A percentile compares a stretch with the other conserved stretches of the same genome.
These are phyloP conservation scores for Lecanosticta acicola DNA, from an alignment of 2,329 filamentous ascomycete species.

Conservation along the genomic window DNA sequence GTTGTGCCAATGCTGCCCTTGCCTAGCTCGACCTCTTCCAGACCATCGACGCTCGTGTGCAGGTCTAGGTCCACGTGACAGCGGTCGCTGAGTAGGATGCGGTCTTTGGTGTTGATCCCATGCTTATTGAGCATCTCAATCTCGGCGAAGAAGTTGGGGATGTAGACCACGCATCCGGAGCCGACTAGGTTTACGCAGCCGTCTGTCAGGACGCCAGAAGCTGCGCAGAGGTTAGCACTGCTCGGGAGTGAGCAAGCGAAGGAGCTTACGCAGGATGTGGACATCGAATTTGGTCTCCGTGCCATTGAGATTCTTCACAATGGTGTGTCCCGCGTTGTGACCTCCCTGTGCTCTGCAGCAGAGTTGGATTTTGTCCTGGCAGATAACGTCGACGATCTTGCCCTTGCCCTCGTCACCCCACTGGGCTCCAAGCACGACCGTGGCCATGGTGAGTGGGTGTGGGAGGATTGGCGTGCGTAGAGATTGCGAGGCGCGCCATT, in stretches of 20 bases:
- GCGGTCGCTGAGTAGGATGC: slow-evolving; percentile 60
- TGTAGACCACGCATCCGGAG: slow-evolving; percentile 60
- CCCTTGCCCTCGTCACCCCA: slow-evolving; percentile 58
- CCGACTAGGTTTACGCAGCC: slow-evolving; percentile 67
- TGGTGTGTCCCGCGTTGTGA: slow-evolving; percentile 54
- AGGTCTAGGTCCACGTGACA: slow-evolving; percentile 61
- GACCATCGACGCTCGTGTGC: slow-evolving; percentile 62
- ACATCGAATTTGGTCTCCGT: slow-evolving; percentile 45
- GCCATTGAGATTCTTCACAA: slow-evolving; percentile 37
- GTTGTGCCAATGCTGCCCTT: slow-evolving; percentile 49
- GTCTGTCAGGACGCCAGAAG: slow-evolving; percentile 67
- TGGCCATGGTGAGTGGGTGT: slow-evolving; percentile 36
- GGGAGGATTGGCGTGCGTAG: background rate
- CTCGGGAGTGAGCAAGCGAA: slow-evolving; percentile 1
- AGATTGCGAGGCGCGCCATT: slow-evolving; percentile 1
- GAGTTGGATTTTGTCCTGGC: slow-evolving; percentile 44
- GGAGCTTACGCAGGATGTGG: slow-evolving; percentile 49
- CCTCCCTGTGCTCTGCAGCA: slow-evolving; percentile 57
- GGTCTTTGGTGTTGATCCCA: slow-evolving; percentile 53
- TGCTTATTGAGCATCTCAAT: slow-evolving; percentile 56
- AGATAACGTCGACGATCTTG: slow-evolving; percentile 50
- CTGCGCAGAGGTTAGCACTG: slow-evolving; percentile 27
- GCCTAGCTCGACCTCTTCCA: slow-evolving; percentile 52
- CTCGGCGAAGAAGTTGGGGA: slow-evolving; percentile 63
- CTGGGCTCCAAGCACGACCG: slow-evolving; percentile 55